Base-by-base conservation (phyloP, 2,329 filamentous ascomycete species). In the Metarhizium robertsii region DNA sequence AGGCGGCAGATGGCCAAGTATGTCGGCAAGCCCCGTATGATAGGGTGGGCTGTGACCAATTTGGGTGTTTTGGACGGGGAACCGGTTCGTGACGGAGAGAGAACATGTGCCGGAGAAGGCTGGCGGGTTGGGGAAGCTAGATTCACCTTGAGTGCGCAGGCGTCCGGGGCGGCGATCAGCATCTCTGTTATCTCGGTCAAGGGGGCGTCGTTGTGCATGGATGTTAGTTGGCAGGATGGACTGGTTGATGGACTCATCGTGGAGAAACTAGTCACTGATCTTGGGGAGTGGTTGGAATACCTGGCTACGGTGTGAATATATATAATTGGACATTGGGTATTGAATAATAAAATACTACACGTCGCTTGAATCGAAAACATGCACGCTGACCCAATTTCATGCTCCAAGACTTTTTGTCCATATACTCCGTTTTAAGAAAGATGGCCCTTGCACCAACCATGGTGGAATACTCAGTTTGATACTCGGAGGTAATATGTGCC, bases 171-270 rank as follows among this genome's bases (percentile, higher is more conserved):
- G 8, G 59, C 59, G 32, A 64, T 65, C 43, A 55, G 58, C 48
- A 54, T 64, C 34, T 62, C 61, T 51, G 54, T 61, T 14, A 51
- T 65, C 18, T 62, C 59, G 11, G 59, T 65, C 2, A 61, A 60
- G 48, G 61, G 58, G 2, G 60, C 49, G 32, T 62, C 61, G 16
- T 46, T 65, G 14, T 60, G 62, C 29, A 56, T 65, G 46, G 63
- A 63, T 57, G 50, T 65, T 38, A 59, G 56, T 49, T 65, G 63
- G 63, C 63, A 65, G 56, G 53, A 60, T 14, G 40, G 40, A n/a
- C 10, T 43, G 16, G n/a, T 43, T n/a, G 40, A 43, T 43, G 40
- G 0, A 18, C 40, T 10, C 5, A 60, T 60, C 8, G 51, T 64
- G 29, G 56, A 65, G 36, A 51, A 45, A 16, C 49, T 55, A 13